phyloP scores from a whole-genome alignment of 805 yeast species.

The Yamadazyma olivae region DNA sequence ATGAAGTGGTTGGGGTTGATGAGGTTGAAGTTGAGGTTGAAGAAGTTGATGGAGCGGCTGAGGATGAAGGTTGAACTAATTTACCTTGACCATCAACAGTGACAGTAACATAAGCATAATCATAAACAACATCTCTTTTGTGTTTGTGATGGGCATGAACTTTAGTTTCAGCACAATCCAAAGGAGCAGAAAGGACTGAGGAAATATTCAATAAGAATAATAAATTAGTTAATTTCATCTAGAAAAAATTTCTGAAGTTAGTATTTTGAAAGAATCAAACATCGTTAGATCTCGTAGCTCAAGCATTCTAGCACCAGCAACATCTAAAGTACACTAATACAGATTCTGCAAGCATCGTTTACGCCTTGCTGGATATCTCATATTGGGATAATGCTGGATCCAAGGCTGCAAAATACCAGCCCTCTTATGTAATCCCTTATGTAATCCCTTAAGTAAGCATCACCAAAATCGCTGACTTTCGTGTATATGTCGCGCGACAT shows the following conservation, averaged over 20 bases:
- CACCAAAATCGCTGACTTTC: too few species aligned
- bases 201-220: slow-evolving; percentile 6
- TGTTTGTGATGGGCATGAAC: slow-evolving; percentile 61
- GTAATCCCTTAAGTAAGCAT: too few species aligned
- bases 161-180: slow-evolving; percentile 14
- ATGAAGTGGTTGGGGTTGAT: slow-evolving; percentile 16
- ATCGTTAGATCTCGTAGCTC: too few species aligned
- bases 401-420: too few species aligned
- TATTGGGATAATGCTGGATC: too few species aligned
- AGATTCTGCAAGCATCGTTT: not conserved
- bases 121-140: slow-evolving; percentile 53
- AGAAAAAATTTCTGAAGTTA: slow-evolving; percentile 5
- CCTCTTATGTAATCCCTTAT: too few species aligned
- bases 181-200: slow-evolving; percentile 10
- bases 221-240: slow-evolving; percentile 13
- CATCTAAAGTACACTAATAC: not conserved
- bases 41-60: slow-evolving; percentile 18
- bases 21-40: slow-evolving; percentile 10
- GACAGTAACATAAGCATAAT: slow-evolving; percentile 40
- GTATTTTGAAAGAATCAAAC: too few species aligned
- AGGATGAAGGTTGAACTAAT: slow-evolving; percentile 22
- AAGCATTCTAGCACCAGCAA: too few species aligned
- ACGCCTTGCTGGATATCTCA: not conserved
- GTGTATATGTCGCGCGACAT: too few species aligned
- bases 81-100: slow-evolving; percentile 44